These are phyloP conservation scores for Pestalotiopsis fici DNA, from an alignment of 2,329 filamentous ascomycete species.

Conservation along the genomic window DNA sequence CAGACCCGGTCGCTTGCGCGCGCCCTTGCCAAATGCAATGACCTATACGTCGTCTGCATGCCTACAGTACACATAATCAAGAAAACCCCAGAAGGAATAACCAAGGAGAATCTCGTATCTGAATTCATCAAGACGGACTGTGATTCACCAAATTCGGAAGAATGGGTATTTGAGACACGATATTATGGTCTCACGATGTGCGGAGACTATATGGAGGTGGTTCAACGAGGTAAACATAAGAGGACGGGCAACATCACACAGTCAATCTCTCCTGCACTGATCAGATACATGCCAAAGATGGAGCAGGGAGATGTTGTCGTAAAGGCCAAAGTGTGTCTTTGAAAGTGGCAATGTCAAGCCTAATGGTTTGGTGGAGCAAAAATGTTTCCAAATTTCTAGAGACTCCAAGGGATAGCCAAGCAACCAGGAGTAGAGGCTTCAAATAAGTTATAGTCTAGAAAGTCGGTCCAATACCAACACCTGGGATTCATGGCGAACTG, in stretches of 20 bases:
- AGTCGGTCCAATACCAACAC: too few relatives aligned
- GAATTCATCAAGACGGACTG: background rate
- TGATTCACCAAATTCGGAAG: background rate
- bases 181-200: background rate
- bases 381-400: too few relatives aligned
- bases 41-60: background rate
- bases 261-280: background rate
- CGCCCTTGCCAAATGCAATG: background rate
- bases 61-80: background rate
- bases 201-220: background rate
- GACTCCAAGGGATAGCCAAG: too few relatives aligned
- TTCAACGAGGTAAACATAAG: background rate
- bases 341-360: too few relatives aligned
- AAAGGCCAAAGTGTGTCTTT: background rate
- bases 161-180: background rate
- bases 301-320: background rate
- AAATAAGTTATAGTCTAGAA: too few relatives aligned
- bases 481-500: too few relatives aligned
- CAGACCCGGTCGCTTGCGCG: background rate
- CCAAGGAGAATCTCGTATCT: background rate
- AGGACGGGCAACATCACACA: background rate
- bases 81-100: background rate
- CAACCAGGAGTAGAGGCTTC: too few relatives aligned
- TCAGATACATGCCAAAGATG: background rate
- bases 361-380: too few relatives aligned